Percentiles rank a stretch among this genome's conserved stretches.
Evolutionary conservation across 1,284 basidiomycete species (phyloP).

Genomic region (Megacollybia platyphylla): DNA sequence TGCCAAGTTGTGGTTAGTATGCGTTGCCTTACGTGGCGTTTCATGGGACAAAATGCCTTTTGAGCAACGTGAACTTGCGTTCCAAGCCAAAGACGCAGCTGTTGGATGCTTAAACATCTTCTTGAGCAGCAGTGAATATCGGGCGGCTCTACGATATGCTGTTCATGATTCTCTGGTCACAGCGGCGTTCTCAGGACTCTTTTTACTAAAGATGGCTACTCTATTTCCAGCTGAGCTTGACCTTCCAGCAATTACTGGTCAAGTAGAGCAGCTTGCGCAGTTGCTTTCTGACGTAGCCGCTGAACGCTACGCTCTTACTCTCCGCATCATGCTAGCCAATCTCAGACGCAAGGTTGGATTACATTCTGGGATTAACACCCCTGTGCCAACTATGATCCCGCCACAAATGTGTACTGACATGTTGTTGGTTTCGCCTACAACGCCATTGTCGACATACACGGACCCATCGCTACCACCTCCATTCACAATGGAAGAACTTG

Average conservation of each 20-base stretch:
- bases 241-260: constrained; percentile 55
- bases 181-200: constrained; percentile 84
- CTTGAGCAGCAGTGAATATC: constrained; percentile 65
- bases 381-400: constrained; percentile 30
- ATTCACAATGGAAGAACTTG: constrained; percentile 73
- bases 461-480: constrained; percentile 49
- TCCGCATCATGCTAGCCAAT: constrained; percentile 85
- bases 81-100: constrained; percentile 88
- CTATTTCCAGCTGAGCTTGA: constrained; percentile 77
- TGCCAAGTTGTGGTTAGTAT: constrained; percentile 88
- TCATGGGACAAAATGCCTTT: constrained; percentile 93
- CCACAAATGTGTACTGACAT: constrained; percentile 41
- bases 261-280: constrained; percentile 78
- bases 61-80: constrained; percentile 86
- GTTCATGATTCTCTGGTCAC: constrained; percentile 90
- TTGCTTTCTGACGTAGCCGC: constrained; percentile 77
- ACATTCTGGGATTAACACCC: constrained; percentile 34
- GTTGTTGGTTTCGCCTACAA: constrained; percentile 23
- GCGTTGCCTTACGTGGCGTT: constrained; percentile 80
- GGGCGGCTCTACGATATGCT: constrained; percentile 75
- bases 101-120: constrained; percentile 74
- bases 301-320: constrained; percentile 80
- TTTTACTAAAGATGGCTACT: constrained; percentile 85
- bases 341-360: constrained; percentile 77
- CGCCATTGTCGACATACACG: constrained; percentile 27